phyloP scores from a whole-genome alignment of 164 flowering plant species.

The Euptelea pleiosperma region DNA sequence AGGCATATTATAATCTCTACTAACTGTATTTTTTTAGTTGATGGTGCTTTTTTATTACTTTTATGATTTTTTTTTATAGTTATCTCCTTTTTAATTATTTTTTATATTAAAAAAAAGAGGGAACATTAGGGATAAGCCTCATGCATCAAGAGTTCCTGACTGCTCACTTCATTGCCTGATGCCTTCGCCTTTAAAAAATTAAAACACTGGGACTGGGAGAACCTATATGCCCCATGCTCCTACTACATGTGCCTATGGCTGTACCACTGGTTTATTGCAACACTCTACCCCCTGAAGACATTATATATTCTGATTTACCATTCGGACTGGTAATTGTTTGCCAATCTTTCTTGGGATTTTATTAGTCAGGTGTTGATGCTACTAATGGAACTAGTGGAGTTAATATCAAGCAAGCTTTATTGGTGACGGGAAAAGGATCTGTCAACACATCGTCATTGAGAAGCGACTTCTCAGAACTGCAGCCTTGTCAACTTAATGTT shows the following conservation, averaged over 20 bases:
- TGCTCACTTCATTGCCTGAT: no score
- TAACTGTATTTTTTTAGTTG: no score
- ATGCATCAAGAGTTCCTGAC: no score
- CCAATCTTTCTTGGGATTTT: conserved; percentile 1
- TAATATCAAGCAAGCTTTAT: conserved; percentile 11
- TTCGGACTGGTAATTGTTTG: not conserved
- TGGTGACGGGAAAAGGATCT: conserved; percentile 11
- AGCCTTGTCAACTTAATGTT: conserved; percentile 23
- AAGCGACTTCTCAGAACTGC: conserved; percentile 31
- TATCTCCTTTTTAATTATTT: not conserved
- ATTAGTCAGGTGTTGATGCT: conserved; percentile 15
- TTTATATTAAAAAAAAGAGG: not conserved
- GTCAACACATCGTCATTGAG: conserved; percentile 18
- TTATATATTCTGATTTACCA: not conserved
- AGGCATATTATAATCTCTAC: no score
- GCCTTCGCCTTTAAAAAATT: no score
- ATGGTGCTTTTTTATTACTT: not conserved
- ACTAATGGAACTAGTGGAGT: conserved; percentile 16
- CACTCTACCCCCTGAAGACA: not conserved
- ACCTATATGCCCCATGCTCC: no score
- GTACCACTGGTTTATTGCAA: not conserved
- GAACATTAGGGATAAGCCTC: not conserved
- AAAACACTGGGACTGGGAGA: no score
- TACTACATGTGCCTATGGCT: no score
- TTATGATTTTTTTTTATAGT: not conserved